Percentiles rank a stretch among this genome's conserved stretches.
Evolutionary conservation across 139 green algal species (phyloP).

Genomic region (Chlorella sorokiniana): DNA sequence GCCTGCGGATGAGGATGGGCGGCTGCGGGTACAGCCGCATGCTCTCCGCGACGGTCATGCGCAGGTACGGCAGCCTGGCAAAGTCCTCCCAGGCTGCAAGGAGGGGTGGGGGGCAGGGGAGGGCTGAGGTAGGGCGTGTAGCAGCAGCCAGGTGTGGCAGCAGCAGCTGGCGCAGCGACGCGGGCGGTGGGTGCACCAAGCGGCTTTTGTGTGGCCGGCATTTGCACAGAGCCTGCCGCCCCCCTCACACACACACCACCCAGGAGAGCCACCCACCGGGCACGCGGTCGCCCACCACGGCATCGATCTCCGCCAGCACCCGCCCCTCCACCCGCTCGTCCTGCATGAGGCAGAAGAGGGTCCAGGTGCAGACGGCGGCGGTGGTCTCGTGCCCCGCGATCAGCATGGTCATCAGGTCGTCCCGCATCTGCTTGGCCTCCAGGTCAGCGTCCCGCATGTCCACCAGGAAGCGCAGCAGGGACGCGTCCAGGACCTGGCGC

Average conservation of each 20-base stretch:
- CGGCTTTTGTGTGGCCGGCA: too few relatives aligned
- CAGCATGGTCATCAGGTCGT: constrained; percentile 98
- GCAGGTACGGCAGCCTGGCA: constrained; percentile 65
- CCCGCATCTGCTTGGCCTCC: constrained; percentile 88
- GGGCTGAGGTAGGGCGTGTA: neutral
- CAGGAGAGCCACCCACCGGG: constrained; percentile 52
- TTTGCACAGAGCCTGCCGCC: too few relatives aligned
- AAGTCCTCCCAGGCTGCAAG: constrained; percentile 74
- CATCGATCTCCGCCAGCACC: constrained; percentile 78
- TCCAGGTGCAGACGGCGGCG: constrained; percentile 90
- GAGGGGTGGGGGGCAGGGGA: neutral
- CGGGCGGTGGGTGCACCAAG: too few relatives aligned
- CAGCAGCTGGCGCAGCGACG: too few relatives aligned
- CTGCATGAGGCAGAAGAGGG: constrained; percentile 77
- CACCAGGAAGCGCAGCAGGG: constrained; percentile 96
- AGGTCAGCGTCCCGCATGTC: constrained; percentile 94
- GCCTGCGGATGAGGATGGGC: constrained; percentile 89
- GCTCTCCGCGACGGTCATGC: constrained; percentile 80
- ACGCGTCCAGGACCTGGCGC: constrained; percentile 87
- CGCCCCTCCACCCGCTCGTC: constrained; percentile 65
- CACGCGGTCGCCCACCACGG: constrained; percentile 66
- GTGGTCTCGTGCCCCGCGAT: constrained; percentile 96
- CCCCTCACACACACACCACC: too few relatives aligned
- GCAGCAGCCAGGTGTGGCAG: neutral
- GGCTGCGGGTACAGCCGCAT: constrained; percentile 96